A percentile compares a stretch with the other conserved stretches of the same genome.
These are phyloP conservation scores for Medicago ruthenica DNA, from an alignment of 306 rosid genomes.

Conservation along the genomic window DNA sequence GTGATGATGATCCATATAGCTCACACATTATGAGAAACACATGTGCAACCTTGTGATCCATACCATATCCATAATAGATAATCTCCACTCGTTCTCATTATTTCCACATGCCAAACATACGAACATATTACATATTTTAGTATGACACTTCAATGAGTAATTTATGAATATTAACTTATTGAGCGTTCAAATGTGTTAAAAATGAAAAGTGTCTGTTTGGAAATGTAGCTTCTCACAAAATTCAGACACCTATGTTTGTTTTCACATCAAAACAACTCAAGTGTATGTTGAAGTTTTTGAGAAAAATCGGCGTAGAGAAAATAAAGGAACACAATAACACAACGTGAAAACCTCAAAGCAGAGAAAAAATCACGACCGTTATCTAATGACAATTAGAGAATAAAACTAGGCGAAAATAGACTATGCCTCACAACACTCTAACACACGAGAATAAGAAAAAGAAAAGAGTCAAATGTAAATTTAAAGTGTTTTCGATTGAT, in stretches of 20 bases:
- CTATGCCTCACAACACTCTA: too few relatives aligned
- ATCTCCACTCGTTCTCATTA: too few relatives aligned
- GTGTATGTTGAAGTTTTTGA: neutral
- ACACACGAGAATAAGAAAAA: too few relatives aligned
- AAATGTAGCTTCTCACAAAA: neutral
- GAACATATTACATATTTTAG: neutral
- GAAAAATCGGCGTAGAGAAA: too few relatives aligned
- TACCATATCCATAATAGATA: neutral
- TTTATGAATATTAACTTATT: neutral
- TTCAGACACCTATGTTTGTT: too few relatives aligned
- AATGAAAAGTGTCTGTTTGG: neutral
- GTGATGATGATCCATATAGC: neutral
- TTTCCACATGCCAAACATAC: neutral
- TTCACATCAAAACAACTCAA: neutral
- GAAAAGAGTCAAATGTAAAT: too few relatives aligned
- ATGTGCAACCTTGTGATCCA: conserved; percentile 3
- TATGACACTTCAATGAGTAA: neutral
- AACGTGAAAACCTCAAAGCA: too few relatives aligned
- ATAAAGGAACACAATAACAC: too few relatives aligned
- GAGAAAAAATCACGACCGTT: too few relatives aligned
- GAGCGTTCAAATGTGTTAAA: neutral
- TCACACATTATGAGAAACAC: conserved; percentile 6
- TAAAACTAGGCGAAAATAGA: too few relatives aligned
- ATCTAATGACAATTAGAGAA: too few relatives aligned
- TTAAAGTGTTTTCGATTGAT: too few relatives aligned